These are phyloP conservation scores for Adansonia madagascariensis DNA, from an alignment of 441 rosid species.

Conservation along the genomic window DNA sequence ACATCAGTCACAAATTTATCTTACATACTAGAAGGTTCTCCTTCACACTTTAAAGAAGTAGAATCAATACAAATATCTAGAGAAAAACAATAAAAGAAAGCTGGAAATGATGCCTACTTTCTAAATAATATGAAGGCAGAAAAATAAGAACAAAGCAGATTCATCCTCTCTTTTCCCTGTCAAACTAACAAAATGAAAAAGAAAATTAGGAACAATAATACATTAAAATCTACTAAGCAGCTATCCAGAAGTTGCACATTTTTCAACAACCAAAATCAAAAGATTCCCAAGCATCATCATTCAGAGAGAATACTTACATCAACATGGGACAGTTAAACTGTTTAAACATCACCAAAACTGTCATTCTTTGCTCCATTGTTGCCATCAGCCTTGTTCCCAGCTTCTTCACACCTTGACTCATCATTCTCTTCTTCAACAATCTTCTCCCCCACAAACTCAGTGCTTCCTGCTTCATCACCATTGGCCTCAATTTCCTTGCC, in stretches of 20 bases:
- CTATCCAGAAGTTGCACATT: conserved; percentile 31
- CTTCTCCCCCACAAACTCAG: conserved; percentile 32
- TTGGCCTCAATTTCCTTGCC: conserved; percentile 26
- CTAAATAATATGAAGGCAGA: conserved; percentile 26
- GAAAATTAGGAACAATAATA: conserved; percentile 26
- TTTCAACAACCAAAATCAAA: conserved; percentile 31
- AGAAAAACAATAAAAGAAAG: not conserved
- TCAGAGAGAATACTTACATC: conserved; percentile 48
- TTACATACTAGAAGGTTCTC: conserved; percentile 30
- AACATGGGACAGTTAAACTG: conserved; percentile 32
- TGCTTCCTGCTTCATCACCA: conserved; percentile 31
- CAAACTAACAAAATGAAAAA: conserved; percentile 27
- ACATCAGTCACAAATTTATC: conserved; percentile 31
- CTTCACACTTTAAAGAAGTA: conserved; percentile 19
- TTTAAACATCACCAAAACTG: no score
- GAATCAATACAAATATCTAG: conserved; percentile 28
- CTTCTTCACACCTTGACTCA: conserved; percentile 26
- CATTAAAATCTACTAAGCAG: conserved; percentile 31
- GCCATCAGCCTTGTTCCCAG: conserved; percentile 19
- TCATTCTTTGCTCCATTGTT: conserved; percentile 28
- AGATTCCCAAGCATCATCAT: conserved; percentile 31
- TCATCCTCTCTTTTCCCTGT: conserved; percentile 32
- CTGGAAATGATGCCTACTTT: conserved; percentile 34
- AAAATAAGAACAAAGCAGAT: conserved; percentile 8
- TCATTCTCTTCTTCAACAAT: conserved; percentile 29